phyloP scores from a whole-genome alignment of 495 filamentous ascomycete genomes.

The Aspergillus campestris region DNA sequence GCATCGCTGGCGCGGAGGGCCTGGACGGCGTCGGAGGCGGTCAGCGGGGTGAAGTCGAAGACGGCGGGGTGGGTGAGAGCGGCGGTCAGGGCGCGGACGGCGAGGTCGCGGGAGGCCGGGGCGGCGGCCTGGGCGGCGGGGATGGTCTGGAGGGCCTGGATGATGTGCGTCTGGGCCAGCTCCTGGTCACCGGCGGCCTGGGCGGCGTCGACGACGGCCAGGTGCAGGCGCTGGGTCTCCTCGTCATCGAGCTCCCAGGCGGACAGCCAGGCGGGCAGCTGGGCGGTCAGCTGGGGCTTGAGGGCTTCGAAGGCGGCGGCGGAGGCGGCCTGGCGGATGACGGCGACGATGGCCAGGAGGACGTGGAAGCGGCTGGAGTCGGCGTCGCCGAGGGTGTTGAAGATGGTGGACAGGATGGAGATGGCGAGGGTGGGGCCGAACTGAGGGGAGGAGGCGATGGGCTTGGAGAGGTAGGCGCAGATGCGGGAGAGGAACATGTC shows the following conservation, averaged over 20 bases:
- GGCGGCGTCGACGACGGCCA: conserved; percentile 70
- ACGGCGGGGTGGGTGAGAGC: conserved; percentile 68
- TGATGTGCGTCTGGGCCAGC: conserved; percentile 71
- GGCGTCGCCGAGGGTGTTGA: conserved; percentile 76
- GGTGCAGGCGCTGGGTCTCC: conserved; percentile 71
- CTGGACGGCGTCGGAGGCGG: conserved; percentile 76
- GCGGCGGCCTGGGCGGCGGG: conserved; percentile 60
- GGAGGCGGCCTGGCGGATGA: conserved; percentile 62
- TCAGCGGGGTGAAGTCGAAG: conserved; percentile 92
- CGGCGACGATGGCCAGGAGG: conserved; percentile 70
- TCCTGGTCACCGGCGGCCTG: conserved; percentile 67
- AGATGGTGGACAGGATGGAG: conserved; percentile 84
- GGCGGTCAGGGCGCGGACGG: conserved; percentile 73
- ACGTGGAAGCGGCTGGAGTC: conserved; percentile 82
- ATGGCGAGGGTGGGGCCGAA: conserved; percentile 80
- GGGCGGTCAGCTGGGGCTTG: conserved; percentile 64
- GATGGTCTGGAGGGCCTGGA: conserved; percentile 77
- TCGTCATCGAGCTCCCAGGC: conserved; percentile 78
- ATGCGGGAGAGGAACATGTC: conserved; percentile 79
- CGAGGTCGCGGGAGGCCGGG: conserved; percentile 68
- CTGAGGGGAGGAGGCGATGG: conserved; percentile 72
- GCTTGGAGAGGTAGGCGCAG: conserved; percentile 78
- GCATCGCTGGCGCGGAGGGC: conserved; percentile 75
- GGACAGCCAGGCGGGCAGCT: conserved; percentile 69
- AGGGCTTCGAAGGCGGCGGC: conserved; percentile 70